Percentiles rank a stretch among this genome's conserved stretches.
Evolutionary conservation across 106 monocot genomes (phyloP).

Genomic region (Acorus calamus): DNA sequence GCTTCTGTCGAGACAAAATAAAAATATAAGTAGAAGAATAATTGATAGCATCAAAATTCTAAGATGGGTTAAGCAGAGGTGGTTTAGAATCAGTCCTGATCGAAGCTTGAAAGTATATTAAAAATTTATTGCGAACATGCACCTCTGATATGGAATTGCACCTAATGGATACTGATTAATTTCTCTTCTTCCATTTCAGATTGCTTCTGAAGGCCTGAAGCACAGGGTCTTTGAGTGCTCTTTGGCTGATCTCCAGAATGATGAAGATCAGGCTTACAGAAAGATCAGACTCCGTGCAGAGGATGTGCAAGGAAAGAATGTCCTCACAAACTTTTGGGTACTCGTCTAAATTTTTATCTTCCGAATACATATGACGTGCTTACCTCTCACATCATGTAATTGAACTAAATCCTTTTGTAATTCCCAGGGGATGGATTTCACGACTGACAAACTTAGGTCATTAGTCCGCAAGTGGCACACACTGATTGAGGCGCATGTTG

Average conservation of each 20-base stretch:
- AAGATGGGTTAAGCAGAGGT: too few species aligned
- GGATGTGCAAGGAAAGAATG: constrained; percentile 86
- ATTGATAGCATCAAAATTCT: too few species aligned
- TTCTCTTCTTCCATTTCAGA: constrained; percentile 26
- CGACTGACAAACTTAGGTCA: constrained; percentile 80
- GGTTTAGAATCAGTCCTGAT: too few species aligned
- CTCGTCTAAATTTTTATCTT: too few species aligned
- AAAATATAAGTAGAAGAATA: too few species aligned
- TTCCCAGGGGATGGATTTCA: constrained; percentile 78
- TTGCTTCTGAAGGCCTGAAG: constrained; percentile 86
- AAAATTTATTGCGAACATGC: too few species aligned
- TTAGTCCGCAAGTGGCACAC: constrained; percentile 87
- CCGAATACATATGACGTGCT: background rate
- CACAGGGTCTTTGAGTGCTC: constrained; percentile 85
- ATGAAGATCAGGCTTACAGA: constrained; percentile 86
- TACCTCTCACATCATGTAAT: background rate
- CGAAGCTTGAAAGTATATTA: too few species aligned
- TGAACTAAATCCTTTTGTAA: background rate
- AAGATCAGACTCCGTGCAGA: constrained; percentile 83
- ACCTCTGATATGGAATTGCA: background rate
- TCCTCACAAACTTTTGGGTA: constrained; percentile 98
- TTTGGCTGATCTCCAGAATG: constrained; percentile 80
- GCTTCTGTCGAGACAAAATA: too few species aligned
- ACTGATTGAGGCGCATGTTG: constrained; percentile 86
- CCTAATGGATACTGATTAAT: background rate